A percentile compares a stretch with the other conserved stretches of the same genome.
These are phyloP conservation scores for Phytophthora kernoviae DNA, from an alignment of 352 stramenopile species.

Conservation along the genomic window DNA sequence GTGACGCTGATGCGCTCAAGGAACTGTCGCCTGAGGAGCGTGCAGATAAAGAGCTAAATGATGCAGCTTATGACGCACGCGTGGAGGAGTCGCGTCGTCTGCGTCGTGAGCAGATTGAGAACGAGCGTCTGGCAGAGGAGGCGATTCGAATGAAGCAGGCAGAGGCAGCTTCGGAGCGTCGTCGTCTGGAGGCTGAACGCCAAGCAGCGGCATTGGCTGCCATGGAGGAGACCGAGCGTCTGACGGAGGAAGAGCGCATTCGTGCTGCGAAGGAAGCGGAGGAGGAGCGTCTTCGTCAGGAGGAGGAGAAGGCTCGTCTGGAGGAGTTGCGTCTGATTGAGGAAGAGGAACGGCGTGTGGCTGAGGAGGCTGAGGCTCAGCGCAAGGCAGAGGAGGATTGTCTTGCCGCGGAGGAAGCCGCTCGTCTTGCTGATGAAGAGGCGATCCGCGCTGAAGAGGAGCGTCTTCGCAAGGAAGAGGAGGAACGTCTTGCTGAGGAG, in stretches of 20 bases:
- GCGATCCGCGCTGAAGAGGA: slow-evolving; percentile 26
- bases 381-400: slow-evolving; percentile 36
- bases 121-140: slow-evolving; percentile 61
- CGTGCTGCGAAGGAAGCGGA: slow-evolving; percentile 23
- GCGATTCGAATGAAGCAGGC: slow-evolving; percentile 58
- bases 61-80: slow-evolving; percentile 75
- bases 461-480: slow-evolving; percentile 17
- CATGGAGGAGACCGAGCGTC: slow-evolving; percentile 34
- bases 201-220: slow-evolving; percentile 37
- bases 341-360: slow-evolving; percentile 38
- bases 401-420: slow-evolving; percentile 37
- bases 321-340: slow-evolving; percentile 36
- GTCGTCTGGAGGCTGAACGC: slow-evolving; percentile 43
- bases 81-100: slow-evolving; percentile 83
- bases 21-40: slow-evolving; percentile 71
- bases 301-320: slow-evolving; percentile 27
- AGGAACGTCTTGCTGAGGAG: slow-evolving; percentile 23
- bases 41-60: slow-evolving; percentile 43
- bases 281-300: slow-evolving; percentile 26
- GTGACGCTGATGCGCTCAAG: slow-evolving; percentile 64
- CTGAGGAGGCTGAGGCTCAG: slow-evolving; percentile 37
- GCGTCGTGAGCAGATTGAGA: slow-evolving; percentile 76
- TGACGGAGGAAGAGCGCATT: slow-evolving; percentile 41
- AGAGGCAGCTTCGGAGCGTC: slow-evolving; percentile 44
- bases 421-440: slow-evolving; percentile 34